A percentile compares a stretch with the other conserved stretches of the same genome.
Evolutionary conservation across 306 rosid species (phyloP).

Genomic region (Trichosanthes truncata): DNA sequence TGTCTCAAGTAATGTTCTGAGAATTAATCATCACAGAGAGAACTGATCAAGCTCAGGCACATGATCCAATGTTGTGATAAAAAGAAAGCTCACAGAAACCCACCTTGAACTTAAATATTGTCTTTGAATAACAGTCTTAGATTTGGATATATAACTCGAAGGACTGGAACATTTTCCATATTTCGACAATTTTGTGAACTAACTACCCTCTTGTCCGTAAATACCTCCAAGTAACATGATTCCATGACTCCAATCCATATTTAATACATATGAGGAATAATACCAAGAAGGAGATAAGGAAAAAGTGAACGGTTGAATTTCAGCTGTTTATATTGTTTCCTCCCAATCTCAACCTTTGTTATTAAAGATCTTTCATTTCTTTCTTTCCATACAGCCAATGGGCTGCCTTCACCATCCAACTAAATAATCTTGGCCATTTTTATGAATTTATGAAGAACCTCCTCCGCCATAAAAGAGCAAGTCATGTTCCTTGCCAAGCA

Average conservation of each 20-base stretch:
- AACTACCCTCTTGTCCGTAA: not conserved
- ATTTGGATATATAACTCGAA: not conserved
- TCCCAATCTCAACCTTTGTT: not conserved
- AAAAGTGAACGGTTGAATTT: not conserved
- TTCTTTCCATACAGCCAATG: not conserved
- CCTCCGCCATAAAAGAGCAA: too few relatives aligned
- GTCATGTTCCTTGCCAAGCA: too few relatives aligned
- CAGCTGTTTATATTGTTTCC: not conserved
- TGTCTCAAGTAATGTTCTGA: not conserved
- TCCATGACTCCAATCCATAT: not conserved
- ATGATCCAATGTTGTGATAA: not conserved
- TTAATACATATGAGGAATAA: not conserved
- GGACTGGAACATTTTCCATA: not conserved
- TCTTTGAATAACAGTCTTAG: not conserved
- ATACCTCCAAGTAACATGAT: not conserved
- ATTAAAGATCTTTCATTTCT: not conserved
- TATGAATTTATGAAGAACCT: too few relatives aligned
- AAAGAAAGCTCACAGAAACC: too few relatives aligned
- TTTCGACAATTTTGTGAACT: not conserved
- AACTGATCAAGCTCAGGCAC: not conserved
- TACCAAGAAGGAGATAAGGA: not conserved
- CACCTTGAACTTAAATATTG: too few relatives aligned
- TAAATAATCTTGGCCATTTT: not conserved
- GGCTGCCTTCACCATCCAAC: not conserved
- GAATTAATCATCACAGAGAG: not conserved